Evolutionary conservation across 495 filamentous ascomycete species (phyloP), one percentile per base, ranked within the genome.

Genomic region (Astrothelium macrocarpum): DNA sequence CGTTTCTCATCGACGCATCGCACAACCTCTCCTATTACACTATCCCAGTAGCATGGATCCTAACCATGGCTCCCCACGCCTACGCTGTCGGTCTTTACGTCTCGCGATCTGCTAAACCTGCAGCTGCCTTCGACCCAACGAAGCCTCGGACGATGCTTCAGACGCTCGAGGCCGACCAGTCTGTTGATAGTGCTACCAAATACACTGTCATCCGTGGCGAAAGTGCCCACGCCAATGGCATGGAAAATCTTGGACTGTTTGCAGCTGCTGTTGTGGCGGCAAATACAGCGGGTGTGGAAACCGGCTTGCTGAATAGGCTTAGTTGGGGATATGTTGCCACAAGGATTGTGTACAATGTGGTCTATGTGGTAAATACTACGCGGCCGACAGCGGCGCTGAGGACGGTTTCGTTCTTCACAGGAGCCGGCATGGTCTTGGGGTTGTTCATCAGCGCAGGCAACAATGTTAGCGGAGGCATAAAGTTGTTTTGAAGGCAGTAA

Each of bases 221-320:
- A 59, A 70, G 76, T 4, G 79, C 79, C n/a, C 46, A 68, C 16
- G 59, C 70, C 29, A 84, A 84, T 63, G 78, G 72, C 59, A 77
- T 80, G 61, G 81, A 84, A 69, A 79, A 77, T 23, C 66, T 84
- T 23, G 75, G 73, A 32, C 63, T 81, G 29, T 83, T 74, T 69
- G 79, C 81, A 0, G 77, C 79, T 0, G 78, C 71, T 42, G 76
- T 84, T 25, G 77, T 79, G 10, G 81, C 80, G 0, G 81, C 75
- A 12, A 84, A 83, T 62, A 64, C 65, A 1, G 75, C 79, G 0
- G 67, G 72, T 10, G 56, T 82, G 0, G 32, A 68, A 29, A 53
- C 66, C 5, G 60, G 25, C 0, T 71, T 63, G 49, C 60, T 82
- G 39, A 83, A 83, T 67, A 29, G 46, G 26, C 67, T 81, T 9